A percentile compares a stretch with the other conserved stretches of the same genome.
These are phyloP conservation scores for Lactifluus hygrophoroides DNA, from an alignment of 768 basidiomycete species.

Conservation along the genomic window DNA sequence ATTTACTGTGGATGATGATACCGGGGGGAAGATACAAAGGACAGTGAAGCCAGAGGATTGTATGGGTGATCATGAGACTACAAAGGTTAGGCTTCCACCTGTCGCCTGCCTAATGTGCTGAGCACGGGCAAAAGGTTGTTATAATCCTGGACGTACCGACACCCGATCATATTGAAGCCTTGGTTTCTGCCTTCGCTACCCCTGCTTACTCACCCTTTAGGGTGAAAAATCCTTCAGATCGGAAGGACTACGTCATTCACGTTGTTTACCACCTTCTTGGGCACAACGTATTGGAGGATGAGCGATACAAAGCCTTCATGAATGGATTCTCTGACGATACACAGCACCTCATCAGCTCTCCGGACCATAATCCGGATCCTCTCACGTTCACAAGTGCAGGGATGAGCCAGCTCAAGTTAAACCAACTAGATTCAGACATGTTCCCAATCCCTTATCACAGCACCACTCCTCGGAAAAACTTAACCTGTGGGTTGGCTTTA, in stretches of 20 bases:
- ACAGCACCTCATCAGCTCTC: constrained; percentile 72
- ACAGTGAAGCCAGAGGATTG: constrained; percentile 54
- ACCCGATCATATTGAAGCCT: constrained; percentile 42
- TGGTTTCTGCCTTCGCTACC: constrained; percentile 40
- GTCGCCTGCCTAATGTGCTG: neutral
- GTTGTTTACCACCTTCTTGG: constrained; percentile 68
- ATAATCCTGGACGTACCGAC: constrained; percentile 69
- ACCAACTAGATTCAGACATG: constrained; percentile 58
- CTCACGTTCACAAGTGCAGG: constrained; percentile 70
- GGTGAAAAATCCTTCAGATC: constrained; percentile 33
- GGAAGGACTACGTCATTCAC: constrained; percentile 39
- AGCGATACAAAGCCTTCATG: constrained; percentile 67
- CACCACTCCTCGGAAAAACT: constrained; percentile 31
- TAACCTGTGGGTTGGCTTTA: constrained; percentile 26
- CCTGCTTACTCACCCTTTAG: constrained; percentile 43
- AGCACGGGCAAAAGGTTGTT: constrained; percentile 36
- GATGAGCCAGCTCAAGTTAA: constrained; percentile 62
- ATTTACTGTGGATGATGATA: constrained; percentile 41
- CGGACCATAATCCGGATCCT: constrained; percentile 49
- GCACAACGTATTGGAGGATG: constrained; percentile 57
- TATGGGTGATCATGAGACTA: constrained; percentile 43
- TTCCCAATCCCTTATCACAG: constrained; percentile 62
- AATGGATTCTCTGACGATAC: constrained; percentile 47
- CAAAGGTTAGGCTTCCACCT: constrained; percentile 31
- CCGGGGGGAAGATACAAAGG: constrained; percentile 36